Evolutionary conservation across 2,329 filamentous ascomycete genomes (phyloP), one percentile per base, ranked within the genome.

Genomic region (Cadophora gregata): DNA sequence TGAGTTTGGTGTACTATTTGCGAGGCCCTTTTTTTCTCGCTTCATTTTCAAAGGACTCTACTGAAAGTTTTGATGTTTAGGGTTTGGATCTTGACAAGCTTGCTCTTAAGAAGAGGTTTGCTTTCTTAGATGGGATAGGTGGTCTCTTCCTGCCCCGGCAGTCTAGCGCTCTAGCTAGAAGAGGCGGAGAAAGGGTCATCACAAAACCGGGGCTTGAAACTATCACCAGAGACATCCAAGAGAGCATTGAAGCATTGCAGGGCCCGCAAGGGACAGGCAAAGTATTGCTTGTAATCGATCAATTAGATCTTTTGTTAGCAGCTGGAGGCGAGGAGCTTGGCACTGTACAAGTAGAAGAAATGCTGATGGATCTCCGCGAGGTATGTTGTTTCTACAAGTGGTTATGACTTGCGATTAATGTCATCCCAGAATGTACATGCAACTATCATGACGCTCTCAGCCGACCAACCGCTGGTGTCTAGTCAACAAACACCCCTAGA

Each of bases 401-500:
- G 21, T 19, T 14, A 14, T 31, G 16, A n/a, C 12, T 27, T n/a
- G 36, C 7, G 12, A 21, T 42, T 68, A n/a, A 68, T 56, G 2
- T 56, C 63, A 62, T 62, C 67, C 33, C 65, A 91, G 87, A 80
- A 83, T 70, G 86, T 88, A 5, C 83, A 93, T 79, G 83, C 89
- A 62, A 86, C 88, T 2, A 78, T 96, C 21, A 72, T 96, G 50
- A 86, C 90, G 0, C 76, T 91, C 29, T 84, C 90, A n/a, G 90
- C 92, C 27, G 93, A 96, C 76, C 82, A 86, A 1, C 89, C 94
- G 1, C 83, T 97, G 33, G 80, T 94, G 61, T 84, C 85, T 33
- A 77, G 79, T 27, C 86, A 86, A 70, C 77, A 81, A 21, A 92
- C 91, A 12, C 84, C 85, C 1, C 78, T 96, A 50, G 92, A 96